Evolutionary conservation across 2,329 filamentous ascomycete genomes (phyloP).

Genomic region (Alternaria sp.): DNA sequence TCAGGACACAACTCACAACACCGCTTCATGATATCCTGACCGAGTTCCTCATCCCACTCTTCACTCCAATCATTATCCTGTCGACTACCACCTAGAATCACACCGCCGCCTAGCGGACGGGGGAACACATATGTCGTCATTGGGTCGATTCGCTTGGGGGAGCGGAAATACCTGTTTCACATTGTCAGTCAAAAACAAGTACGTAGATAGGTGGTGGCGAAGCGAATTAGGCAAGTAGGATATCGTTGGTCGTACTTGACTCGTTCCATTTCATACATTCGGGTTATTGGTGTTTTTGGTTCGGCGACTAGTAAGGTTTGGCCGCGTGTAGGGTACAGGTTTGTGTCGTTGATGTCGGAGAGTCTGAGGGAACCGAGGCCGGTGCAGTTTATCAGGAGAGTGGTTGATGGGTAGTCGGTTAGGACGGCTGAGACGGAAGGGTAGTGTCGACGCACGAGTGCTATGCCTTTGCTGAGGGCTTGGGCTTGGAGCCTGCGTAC

Average conservation of each 20-base stretch:
- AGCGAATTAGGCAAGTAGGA: neutral
- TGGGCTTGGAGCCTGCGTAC: conserved; percentile 60
- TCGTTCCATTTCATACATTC: conserved; percentile 49
- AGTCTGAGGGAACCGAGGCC: conserved; percentile 78
- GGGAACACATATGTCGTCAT: conserved; percentile 58
- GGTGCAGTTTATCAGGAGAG: conserved; percentile 84
- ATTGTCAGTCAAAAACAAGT: neutral
- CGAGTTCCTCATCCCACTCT: conserved; percentile 77
- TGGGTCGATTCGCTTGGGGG: conserved; percentile 54
- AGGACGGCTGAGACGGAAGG: conserved; percentile 75
- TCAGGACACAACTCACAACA: conserved; percentile 71
- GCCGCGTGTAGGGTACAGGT: conserved; percentile 76
- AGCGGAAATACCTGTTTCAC: conserved; percentile 48
- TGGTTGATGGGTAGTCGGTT: conserved; percentile 66
- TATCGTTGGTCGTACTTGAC: conserved; percentile 14
- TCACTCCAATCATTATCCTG: conserved; percentile 82
- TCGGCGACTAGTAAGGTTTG: conserved; percentile 78
- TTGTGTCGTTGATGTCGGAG: conserved; percentile 80
- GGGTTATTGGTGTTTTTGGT: conserved; percentile 50
- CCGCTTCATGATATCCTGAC: conserved; percentile 82
- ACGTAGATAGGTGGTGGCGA: neutral
- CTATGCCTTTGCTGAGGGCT: conserved; percentile 75
- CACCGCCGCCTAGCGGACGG: conserved; percentile 71
- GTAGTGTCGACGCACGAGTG: conserved; percentile 57
- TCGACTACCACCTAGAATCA: conserved; percentile 83